These are phyloP conservation scores for Phascolomyces articulosus DNA, from an alignment of 371 early-diverging fungal genomes.

Conservation along the genomic window DNA sequence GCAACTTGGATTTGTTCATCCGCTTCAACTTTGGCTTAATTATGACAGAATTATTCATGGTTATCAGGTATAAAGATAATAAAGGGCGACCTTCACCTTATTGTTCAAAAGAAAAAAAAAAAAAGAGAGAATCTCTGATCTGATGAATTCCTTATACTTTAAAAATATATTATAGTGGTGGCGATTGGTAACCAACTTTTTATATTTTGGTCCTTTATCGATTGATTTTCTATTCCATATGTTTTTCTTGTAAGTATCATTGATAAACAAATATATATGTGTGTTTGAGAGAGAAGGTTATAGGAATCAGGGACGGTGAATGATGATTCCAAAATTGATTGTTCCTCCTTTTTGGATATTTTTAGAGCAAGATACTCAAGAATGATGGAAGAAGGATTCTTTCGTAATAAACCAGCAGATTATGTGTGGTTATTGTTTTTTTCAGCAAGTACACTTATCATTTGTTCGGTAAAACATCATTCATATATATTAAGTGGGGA, in stretches of 20 bases:
- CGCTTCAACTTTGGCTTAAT: constrained; percentile 82
- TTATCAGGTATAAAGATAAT: constrained; percentile 59
- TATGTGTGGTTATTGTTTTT: constrained; percentile 86
- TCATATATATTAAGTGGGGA: not conserved
- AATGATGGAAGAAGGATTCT: constrained; percentile 95
- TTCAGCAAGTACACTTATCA: constrained; percentile 62
- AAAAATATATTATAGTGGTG: constrained; percentile 71
- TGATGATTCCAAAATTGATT: too few relatives aligned
- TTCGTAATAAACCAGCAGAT: constrained; percentile 87
- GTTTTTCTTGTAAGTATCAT: constrained; percentile 84
- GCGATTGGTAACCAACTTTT: constrained; percentile 88
- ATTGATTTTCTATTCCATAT: constrained; percentile 93
- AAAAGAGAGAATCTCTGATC: too few relatives aligned
- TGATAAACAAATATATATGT: too few relatives aligned
- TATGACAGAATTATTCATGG: constrained; percentile 67
- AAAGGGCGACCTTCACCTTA: not conserved
- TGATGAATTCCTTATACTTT: not conserved
- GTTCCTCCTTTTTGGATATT: too few relatives aligned
- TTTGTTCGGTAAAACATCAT: constrained; percentile 34
- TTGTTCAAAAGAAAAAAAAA: not conserved
- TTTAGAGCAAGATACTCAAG: constrained; percentile 82
- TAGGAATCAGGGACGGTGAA: too few relatives aligned
- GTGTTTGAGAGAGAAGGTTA: too few relatives aligned
- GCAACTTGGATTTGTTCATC: constrained; percentile 74
- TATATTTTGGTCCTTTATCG: constrained; percentile 70